These are phyloP conservation scores for Phaffia tasmanica DNA, from an alignment of 768 basidiomycete species.

Conservation along the genomic window DNA sequence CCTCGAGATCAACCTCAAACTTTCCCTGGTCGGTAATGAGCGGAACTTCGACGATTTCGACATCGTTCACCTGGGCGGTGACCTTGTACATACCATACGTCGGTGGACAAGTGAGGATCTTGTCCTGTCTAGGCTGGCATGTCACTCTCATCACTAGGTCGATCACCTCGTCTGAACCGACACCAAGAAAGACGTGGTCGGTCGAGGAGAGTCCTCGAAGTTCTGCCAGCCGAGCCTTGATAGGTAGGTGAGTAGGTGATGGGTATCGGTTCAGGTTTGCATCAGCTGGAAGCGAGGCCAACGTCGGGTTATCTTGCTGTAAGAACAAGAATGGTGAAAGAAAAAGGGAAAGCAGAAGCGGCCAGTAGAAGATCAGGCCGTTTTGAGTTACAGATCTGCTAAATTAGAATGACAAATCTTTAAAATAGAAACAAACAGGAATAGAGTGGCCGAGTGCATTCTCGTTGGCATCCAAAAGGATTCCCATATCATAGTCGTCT, in stretches of 20 bases:
- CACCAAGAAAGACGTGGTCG: conserved; percentile 74
- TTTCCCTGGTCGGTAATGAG: conserved; percentile 68
- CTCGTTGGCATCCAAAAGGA: conserved; percentile 95
- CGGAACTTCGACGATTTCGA: conserved; percentile 65
- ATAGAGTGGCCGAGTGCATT: conserved; percentile 86
- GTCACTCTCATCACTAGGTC: conserved; percentile 86
- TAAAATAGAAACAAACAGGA: conserved; percentile 29
- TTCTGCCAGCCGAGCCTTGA: conserved; percentile 64
- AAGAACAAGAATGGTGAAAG: conserved; percentile 18
- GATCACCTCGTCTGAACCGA: conserved; percentile 93
- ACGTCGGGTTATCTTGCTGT: conserved; percentile 22
- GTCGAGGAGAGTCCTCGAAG: conserved; percentile 57
- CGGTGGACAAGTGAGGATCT: conserved; percentile 70
- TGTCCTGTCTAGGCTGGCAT: conserved; percentile 65
- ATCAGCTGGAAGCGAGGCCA: conserved; percentile 21
- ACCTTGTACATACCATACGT: conserved; percentile 98
- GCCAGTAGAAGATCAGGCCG: neutral
- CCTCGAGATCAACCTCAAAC: conserved; percentile 50
- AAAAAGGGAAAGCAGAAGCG: neutral
- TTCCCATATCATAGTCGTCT: conserved; percentile 75
- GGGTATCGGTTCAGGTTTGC: conserved; percentile 75
- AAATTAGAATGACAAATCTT: neutral
- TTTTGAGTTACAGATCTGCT: neutral
- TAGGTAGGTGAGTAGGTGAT: conserved; percentile 68
- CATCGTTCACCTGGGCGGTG: conserved; percentile 88